Conservation (phyloP, 2,329 filamentous ascomycete genomes). For the Xylariaceae sp. region DNA sequence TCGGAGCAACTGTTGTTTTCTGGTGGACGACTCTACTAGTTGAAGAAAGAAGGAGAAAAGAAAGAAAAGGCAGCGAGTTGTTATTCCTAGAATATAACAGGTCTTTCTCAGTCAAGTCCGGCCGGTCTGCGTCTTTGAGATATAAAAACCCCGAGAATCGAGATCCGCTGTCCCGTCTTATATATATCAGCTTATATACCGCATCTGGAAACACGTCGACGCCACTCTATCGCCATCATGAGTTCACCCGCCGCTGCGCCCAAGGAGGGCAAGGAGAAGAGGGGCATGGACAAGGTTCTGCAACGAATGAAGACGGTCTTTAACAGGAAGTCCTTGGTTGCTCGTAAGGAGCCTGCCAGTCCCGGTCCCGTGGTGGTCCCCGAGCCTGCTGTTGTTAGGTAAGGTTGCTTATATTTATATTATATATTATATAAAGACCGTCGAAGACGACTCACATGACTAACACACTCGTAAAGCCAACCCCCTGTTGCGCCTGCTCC, state of each 20-base stretch:
- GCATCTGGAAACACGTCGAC: neutral
- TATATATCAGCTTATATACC: neutral
- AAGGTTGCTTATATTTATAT: constrained; percentile 9
- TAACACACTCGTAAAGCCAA: constrained; percentile 21
- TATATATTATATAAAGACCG: neutral
- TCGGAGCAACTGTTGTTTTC: neutral
- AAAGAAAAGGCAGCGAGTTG: constrained; percentile 4
- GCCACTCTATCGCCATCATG: constrained; percentile 18
- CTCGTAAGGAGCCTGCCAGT: constrained; percentile 19
- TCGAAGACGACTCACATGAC: neutral
- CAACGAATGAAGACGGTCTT: constrained; percentile 48
- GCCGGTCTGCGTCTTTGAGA: neutral
- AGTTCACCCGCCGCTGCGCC: constrained; percentile 24
- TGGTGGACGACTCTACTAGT: neutral
- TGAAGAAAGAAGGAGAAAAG: neutral
- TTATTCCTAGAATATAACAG: constrained; percentile 11
- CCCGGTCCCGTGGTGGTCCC: constrained; percentile 13
- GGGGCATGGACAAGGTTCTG: constrained; percentile 44
- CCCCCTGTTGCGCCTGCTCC: constrained; percentile 15
- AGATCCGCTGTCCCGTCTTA: neutral
- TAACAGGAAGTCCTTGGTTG: constrained; percentile 37
- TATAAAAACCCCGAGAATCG: constrained; percentile 1
- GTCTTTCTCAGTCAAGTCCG: neutral
- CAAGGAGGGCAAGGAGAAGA: constrained; percentile 37
- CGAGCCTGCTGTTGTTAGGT: constrained; percentile 18